These are phyloP conservation scores for Oxyria digyna DNA, from an alignment of 148 eudicot genomes.

Conservation along the genomic window DNA sequence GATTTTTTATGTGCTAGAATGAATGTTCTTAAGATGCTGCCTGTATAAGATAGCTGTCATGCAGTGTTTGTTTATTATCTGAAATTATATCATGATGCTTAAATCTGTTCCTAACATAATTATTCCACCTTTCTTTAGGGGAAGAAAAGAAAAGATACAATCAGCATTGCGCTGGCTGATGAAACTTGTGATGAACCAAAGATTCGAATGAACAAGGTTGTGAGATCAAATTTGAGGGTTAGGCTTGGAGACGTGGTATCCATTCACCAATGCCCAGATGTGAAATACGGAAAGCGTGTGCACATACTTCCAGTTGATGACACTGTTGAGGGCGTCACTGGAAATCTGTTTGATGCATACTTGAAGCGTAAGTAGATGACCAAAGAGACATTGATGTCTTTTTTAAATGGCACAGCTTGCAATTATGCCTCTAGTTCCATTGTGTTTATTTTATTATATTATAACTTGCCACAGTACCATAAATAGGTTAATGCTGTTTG, in stretches of 20 bases:
- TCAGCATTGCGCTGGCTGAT: conserved; percentile 84
- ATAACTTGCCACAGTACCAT: background rate
- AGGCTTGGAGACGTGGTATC: conserved; percentile 79
- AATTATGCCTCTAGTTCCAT: background rate
- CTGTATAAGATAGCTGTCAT: background rate
- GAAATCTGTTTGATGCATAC: conserved; percentile 72
- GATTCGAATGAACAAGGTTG: conserved; percentile 79
- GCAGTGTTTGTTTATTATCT: background rate
- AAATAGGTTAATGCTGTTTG: background rate
- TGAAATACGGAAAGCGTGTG: conserved; percentile 77
- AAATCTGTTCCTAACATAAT: background rate
- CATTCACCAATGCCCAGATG: conserved; percentile 79
- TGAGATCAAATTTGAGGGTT: conserved; percentile 70
- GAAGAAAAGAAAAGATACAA: conserved; percentile 77
- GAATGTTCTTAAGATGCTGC: background rate
- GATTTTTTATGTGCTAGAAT: background rate
- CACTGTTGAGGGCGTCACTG: conserved; percentile 75
- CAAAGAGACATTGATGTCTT: background rate
- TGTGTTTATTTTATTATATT: background rate
- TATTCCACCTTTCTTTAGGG: conserved; percentile 26
- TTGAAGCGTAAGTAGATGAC: conserved; percentile 52
- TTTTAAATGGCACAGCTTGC: background rate
- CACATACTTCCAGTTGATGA: conserved; percentile 87
- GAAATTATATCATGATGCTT: background rate
- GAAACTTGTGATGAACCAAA: conserved; percentile 79